Evolutionary conservation across 768 basidiomycete genomes (phyloP).

Genomic region (Pleurotus citrinopileatus): DNA sequence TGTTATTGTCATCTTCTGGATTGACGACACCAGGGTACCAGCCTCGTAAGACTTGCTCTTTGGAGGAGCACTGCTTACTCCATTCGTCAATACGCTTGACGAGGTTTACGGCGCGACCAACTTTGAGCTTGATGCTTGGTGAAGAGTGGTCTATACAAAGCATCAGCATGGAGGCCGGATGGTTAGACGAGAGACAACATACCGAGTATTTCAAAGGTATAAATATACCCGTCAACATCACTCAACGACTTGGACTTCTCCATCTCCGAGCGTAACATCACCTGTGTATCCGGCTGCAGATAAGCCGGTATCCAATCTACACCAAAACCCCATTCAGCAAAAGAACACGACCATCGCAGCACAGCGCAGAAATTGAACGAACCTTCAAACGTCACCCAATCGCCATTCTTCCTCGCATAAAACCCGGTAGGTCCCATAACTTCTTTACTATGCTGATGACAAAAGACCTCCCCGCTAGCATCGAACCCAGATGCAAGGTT

Average conservation of each 20-base stretch:
- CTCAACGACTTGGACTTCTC: slow-evolving; percentile 28
- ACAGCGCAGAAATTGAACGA: too few relatives aligned
- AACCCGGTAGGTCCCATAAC: slow-evolving; percentile 53
- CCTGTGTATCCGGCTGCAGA: slow-evolving; percentile 57
- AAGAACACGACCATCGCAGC: too few relatives aligned
- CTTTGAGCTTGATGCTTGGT: slow-evolving; percentile 63
- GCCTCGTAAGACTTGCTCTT: slow-evolving; percentile 69
- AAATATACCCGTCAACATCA: slow-evolving; percentile 73
- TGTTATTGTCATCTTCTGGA: slow-evolving; percentile 14
- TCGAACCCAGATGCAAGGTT: slow-evolving; percentile 15
- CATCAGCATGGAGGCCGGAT: neutral
- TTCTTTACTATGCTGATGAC: slow-evolving; percentile 62
- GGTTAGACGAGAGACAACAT: slow-evolving; percentile 10
- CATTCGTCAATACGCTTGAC: slow-evolving; percentile 75
- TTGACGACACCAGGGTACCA: slow-evolving; percentile 54
- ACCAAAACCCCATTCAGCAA: slow-evolving; percentile 5
- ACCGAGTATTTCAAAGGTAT: slow-evolving; percentile 80
- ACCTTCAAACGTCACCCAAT: slow-evolving; percentile 62
- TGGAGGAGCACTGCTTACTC: slow-evolving; percentile 79
- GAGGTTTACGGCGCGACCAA: slow-evolving; percentile 75
- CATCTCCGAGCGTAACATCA: slow-evolving; percentile 54
- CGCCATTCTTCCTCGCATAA: slow-evolving; percentile 43
- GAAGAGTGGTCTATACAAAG: slow-evolving; percentile 18
- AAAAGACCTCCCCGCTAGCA: slow-evolving; percentile 37
- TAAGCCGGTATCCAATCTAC: slow-evolving; percentile 72